Evolutionary conservation across 805 yeast genomes (phyloP).

Genomic region (Nakazawaea sp.): DNA sequence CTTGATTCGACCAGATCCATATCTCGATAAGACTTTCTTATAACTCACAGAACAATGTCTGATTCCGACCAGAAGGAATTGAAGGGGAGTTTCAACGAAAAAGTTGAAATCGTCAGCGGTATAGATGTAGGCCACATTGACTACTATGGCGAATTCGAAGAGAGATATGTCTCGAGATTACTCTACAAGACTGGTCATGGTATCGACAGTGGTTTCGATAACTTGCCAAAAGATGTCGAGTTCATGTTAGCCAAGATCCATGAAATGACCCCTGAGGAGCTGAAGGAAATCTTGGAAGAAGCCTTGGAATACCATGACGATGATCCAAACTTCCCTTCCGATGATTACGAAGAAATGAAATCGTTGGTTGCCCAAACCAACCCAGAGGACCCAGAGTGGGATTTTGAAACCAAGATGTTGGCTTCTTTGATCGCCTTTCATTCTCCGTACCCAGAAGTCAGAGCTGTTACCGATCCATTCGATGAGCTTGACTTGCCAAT

Average conservation of each 20-base stretch:
- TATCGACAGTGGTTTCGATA: slow-evolving; percentile 1
- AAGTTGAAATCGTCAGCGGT: slow-evolving; percentile 3
- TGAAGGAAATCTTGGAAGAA: slow-evolving; percentile 30
- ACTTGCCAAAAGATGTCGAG: slow-evolving; percentile 13
- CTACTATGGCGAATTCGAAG: slow-evolving; percentile 6
- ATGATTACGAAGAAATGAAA: slow-evolving; percentile 27
- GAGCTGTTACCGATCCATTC: slow-evolving; percentile 54
- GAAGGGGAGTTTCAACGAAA: slow-evolving; percentile 2
- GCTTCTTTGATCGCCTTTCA: slow-evolving; percentile 25
- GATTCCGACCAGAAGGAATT: neutral
- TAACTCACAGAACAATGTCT: neutral
- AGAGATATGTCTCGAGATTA: slow-evolving; percentile 3
- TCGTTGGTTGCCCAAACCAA: slow-evolving; percentile 15
- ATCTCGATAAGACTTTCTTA: too few species aligned
- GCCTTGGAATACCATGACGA: slow-evolving; percentile 34
- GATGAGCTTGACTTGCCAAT: slow-evolving; percentile 45
- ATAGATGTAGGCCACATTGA: neutral
- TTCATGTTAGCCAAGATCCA: slow-evolving; percentile 35
- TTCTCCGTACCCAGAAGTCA: slow-evolving; percentile 60
- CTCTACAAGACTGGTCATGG: slow-evolving; percentile 10
- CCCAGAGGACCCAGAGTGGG: slow-evolving; percentile 17
- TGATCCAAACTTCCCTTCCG: slow-evolving; percentile 40
- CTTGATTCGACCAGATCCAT: too few species aligned
- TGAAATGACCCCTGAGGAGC: slow-evolving; percentile 28
- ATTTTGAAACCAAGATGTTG: slow-evolving; percentile 24